Conservation (phyloP, 345 rosid species). For the Mallotus nudiflorus region DNA sequence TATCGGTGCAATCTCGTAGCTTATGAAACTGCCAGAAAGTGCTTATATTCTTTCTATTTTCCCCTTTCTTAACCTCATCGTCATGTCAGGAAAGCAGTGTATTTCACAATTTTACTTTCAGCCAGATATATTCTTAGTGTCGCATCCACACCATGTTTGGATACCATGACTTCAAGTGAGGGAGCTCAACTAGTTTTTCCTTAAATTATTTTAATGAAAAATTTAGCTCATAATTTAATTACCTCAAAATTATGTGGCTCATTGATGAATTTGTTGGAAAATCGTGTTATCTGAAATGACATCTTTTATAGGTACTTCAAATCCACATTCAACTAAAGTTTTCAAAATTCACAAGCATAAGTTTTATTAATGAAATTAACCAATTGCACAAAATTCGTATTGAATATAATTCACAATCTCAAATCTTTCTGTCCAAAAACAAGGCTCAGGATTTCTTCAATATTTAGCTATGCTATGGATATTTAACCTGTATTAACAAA, state of each 20-base stretch:
- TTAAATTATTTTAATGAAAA: not conserved
- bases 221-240: not conserved
- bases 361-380: not conserved
- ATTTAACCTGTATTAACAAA: not conserved
- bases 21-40: not conserved
- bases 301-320: not conserved
- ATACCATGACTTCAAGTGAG: no score
- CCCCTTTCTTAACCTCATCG: not conserved
- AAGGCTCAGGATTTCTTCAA: not conserved
- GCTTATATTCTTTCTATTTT: no score
- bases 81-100: not conserved
- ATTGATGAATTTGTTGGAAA: no score
- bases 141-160: no score
- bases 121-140: no score
- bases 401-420: not conserved
- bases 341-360: no score
- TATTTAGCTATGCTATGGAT: not conserved
- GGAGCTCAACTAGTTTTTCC: not conserved
- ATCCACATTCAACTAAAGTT: not conserved
- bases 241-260: no score
- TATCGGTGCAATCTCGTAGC: not conserved
- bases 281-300: not conserved
- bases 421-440: not conserved
- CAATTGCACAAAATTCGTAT: not conserved
- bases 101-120: not conserved